Percentiles rank a stretch among this genome's conserved stretches.
phyloP scores from a whole-genome alignment of 208 protist species.

The Trypanosoma caninum region DNA sequence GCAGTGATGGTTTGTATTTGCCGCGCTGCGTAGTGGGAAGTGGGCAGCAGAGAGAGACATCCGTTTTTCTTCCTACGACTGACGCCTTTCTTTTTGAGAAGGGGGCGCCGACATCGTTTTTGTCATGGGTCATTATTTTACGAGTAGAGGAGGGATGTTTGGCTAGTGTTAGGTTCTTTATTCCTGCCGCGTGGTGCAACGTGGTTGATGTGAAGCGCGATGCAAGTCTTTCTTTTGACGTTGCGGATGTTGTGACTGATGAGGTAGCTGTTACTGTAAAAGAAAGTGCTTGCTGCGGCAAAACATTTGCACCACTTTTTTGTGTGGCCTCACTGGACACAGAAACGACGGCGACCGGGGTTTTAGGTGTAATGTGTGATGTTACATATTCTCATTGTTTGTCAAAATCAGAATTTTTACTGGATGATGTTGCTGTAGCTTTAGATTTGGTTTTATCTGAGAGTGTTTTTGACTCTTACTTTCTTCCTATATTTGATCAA shows the following conservation, averaged over 20 bases:
- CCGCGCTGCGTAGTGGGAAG: background rate
- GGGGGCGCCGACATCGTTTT: background rate
- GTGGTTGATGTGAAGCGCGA: background rate
- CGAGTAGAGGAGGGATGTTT: background rate
- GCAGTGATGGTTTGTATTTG: background rate
- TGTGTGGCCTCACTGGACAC: conserved; percentile 6
- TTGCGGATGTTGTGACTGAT: background rate
- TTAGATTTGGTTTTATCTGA: conserved; percentile 8
- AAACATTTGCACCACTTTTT: background rate
- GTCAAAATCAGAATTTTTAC: conserved; percentile 1
- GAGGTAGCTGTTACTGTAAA: background rate
- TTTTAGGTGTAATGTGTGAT: conserved; percentile 10
- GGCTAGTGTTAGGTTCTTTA: background rate
- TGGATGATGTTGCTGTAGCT: background rate
- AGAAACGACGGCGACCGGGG: background rate
- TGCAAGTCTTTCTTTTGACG: too few relatives aligned
- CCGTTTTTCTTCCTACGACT: conserved; percentile 2
- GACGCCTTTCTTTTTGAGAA: background rate
- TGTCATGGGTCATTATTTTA: background rate
- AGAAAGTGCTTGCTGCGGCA: background rate
- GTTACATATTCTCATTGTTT: background rate
- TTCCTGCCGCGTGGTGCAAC: background rate
- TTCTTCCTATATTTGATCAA: background rate
- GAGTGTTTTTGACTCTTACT: conserved; percentile 5
- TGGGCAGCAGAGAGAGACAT: background rate